phyloP scores from a whole-genome alignment of 2,329 filamentous ascomycete genomes.

The Xylaria polymorpha region DNA sequence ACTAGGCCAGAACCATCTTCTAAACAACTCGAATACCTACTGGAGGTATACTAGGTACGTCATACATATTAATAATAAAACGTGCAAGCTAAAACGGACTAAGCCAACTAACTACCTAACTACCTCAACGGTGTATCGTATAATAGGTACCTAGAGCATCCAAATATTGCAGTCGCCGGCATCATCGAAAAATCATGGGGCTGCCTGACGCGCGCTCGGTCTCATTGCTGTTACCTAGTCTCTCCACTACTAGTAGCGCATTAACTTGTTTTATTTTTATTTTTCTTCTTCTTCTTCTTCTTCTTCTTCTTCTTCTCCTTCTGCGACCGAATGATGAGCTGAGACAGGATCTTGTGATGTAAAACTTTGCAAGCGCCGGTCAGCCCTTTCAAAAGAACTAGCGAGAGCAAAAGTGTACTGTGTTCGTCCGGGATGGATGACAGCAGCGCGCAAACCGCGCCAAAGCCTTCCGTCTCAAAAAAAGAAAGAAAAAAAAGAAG shows the following conservation, averaged over 20 bases:
- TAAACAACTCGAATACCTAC: background rate
- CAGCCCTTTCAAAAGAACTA: background rate
- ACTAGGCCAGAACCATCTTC: background rate
- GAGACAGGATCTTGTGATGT: background rate
- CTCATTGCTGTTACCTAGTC: constrained; percentile 1
- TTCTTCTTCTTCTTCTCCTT: background rate
- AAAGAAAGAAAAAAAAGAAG: too few species aligned
- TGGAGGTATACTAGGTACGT: background rate
- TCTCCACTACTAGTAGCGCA: constrained; percentile 7
- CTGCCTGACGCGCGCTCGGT: background rate
- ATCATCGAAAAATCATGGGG: constrained; percentile 15
- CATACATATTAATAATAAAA: background rate
- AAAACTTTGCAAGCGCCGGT: background rate
- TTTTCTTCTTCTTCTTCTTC: background rate
- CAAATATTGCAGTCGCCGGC: constrained; percentile 24
- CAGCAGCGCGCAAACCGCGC: too few species aligned
- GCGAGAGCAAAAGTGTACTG: background rate
- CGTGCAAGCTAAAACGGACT: background rate
- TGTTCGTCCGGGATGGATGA: background rate
- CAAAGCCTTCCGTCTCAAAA: background rate
- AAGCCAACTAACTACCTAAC: background rate
- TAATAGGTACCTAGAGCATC: background rate
- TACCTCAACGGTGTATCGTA: background rate
- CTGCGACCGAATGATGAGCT: background rate
- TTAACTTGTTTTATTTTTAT: background rate